phyloP scores from a whole-genome alignment of 2,329 filamentous ascomycete genomes.

The Colletotrichum sp. region DNA sequence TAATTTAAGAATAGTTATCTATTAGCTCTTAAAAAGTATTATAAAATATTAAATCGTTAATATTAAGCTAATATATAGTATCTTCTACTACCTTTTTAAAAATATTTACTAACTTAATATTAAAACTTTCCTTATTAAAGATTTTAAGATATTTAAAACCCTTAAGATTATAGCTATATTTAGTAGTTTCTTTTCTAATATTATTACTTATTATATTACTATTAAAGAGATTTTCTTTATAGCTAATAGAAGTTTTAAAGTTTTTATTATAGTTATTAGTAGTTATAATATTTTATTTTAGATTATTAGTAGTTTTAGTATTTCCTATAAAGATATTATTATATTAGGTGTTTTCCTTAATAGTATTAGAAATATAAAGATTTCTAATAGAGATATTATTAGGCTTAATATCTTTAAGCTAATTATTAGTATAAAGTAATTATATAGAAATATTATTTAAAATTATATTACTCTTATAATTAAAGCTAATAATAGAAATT shows the following conservation, averaged over 20 bases:
- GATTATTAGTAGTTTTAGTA: not conserved
- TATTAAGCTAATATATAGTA: not conserved
- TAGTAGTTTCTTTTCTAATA: not conserved
- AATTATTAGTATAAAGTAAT: not conserved
- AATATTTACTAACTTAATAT: not conserved
- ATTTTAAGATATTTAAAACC: not conserved
- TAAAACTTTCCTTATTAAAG: not conserved
- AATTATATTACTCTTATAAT: not conserved
- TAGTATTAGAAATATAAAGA: not conserved
- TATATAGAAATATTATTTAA: not conserved
- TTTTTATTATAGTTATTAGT: not conserved
- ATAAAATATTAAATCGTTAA: not conserved
- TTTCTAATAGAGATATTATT: not conserved
- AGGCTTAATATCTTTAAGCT: not conserved
- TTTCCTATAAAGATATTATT: not conserved
- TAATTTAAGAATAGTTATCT: not conserved
- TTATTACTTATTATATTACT: not conserved
- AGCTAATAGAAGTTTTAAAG: rapidly evolving
- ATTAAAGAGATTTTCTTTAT: not conserved
- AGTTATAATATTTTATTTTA: not conserved
- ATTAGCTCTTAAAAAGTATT: not conserved
- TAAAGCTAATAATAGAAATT: not conserved
- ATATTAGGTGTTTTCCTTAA: not conserved
- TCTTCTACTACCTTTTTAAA: not conserved
- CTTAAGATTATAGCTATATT: not conserved